Conservation (phyloP, 805 yeast species). For the Wickerhamiella australiensis region DNA sequence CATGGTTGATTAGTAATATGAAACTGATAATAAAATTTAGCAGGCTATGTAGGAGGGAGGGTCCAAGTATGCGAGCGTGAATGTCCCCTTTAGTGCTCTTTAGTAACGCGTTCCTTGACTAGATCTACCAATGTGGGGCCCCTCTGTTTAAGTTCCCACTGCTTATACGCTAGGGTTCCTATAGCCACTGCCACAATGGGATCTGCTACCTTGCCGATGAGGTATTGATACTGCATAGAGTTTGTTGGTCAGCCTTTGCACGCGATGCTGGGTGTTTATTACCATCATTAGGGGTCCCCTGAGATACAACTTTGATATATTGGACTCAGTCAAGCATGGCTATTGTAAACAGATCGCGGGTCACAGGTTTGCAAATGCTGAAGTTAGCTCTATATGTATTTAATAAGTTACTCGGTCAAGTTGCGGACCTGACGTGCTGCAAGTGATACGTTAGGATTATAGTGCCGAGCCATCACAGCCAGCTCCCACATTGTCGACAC, state of each 20-base stretch:
- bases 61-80: neutral
- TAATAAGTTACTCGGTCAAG: slow-evolving; percentile 7
- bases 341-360: too few relatives aligned
- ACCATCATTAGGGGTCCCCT: too few relatives aligned
- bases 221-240: slow-evolving; percentile 18
- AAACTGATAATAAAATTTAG: neutral
- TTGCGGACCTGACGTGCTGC: slow-evolving; percentile 8
- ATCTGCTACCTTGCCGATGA: slow-evolving; percentile 19
- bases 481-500: slow-evolving; percentile 90
- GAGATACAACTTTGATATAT: too few relatives aligned
- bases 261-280: too few relatives aligned
- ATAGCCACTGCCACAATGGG: slow-evolving; percentile 20
- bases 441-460: slow-evolving; percentile 55
- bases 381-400: neutral
- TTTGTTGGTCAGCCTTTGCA: neutral
- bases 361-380: too few relatives aligned
- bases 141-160: slow-evolving; percentile 21
- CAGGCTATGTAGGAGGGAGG: neutral
- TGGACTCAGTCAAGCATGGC: too few relatives aligned
- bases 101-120: slow-evolving; percentile 8
- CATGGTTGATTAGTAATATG: slow-evolving; percentile 1
- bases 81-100: neutral
- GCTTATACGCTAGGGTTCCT: slow-evolving; percentile 20
- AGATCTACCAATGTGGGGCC: slow-evolving; percentile 22
- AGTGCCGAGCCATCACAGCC: slow-evolving; percentile 66